Base-by-base conservation (phyloP, 192 early-diverging fungal species). In the Phycomyces nitens region DNA sequence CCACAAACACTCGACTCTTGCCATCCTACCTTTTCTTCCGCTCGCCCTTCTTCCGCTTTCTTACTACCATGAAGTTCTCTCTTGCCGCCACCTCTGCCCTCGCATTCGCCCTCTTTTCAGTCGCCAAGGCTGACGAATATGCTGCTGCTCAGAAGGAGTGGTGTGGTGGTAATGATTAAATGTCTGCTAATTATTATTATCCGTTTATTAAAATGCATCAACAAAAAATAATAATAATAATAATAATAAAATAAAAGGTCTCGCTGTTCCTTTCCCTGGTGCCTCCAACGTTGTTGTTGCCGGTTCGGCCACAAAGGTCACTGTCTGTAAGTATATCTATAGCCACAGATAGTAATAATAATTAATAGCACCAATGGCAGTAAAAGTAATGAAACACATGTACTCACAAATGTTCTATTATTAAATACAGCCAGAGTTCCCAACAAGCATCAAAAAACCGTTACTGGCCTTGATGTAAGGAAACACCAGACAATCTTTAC, bases 401-500 rank as follows among this genome's bases (percentile, higher is more conserved):
- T 34, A 34, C 29, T 34, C 29, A 34, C 29, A 2, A 34, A 34
- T 5, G 2, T 34, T 34, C 7, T 34, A 34, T 34, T 34, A 5
- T 34, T 34, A 34, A 34, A 14, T 3, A 38, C 43, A 73, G 71
- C 39, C 24, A 62, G 62, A 52, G 40, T 53, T 21, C 55, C 65
- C 23, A 55, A 63, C 42, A 21, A 38, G 11, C 60, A 61, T 24
- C 10, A 21, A 11, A 73, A 73, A 50, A 24, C 56, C 10, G 66
- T 73, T 52, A 68, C 71, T 29, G 71, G 71, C 23, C 62, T 73
- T 51, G 71, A 73, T 52, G 57, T 68, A 60, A 52, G 22, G 50
- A 22, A 65, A 2, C 64, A 65, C 27, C 42, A 18, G 8, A n/a
- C 39, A 20, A 26, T 41, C 16, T 29, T 21, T 40, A 21, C 1